Evolutionary conservation across 495 filamentous ascomycete species (phyloP).

Genomic region (Lasiosphaeria miniovina): DNA sequence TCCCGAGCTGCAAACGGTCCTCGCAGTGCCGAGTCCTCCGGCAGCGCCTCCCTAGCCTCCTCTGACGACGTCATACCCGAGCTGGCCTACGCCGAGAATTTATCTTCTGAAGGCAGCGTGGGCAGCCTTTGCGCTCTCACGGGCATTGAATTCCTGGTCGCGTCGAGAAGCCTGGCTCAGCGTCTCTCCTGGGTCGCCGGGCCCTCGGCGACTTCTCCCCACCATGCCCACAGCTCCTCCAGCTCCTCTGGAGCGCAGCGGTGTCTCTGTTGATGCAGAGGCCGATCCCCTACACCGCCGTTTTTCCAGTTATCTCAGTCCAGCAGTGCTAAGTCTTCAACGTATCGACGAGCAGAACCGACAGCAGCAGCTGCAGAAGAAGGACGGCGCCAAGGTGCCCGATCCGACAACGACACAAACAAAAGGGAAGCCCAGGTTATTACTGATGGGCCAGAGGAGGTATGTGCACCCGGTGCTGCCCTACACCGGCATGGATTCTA

Average conservation of each 20-base stretch:
- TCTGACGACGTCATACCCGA: neutral
- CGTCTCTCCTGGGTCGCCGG: neutral
- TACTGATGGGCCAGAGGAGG: conserved; percentile 96
- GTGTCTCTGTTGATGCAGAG: conserved; percentile 19
- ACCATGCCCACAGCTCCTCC: conserved; percentile 33
- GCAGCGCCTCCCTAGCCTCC: neutral
- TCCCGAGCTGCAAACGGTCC: conserved; percentile 16
- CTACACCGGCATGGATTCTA: conserved; percentile 2
- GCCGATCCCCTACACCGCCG: conserved; percentile 13
- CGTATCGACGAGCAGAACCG: conserved; percentile 56
- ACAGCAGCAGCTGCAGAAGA: conserved; percentile 42
- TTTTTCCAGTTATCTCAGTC: conserved; percentile 36
- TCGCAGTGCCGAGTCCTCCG: neutral
- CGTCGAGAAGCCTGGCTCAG: conserved; percentile 4
- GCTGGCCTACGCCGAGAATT: neutral
- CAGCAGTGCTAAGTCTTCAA: conserved; percentile 53
- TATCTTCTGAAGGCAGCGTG: neutral
- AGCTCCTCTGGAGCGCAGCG: conserved; percentile 10
- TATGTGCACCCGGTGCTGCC: conserved; percentile 37
- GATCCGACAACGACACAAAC: conserved; percentile 39
- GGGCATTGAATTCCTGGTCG: neutral
- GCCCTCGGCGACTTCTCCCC: neutral
- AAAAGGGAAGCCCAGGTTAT: conserved; percentile 74
- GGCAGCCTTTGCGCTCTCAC: neutral
- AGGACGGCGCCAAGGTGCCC: conserved; percentile 35